Evolutionary conservation across 2,329 filamentous ascomycete genomes (phyloP), one percentile per base, ranked within the genome.

Genomic region (Aspergillus ruber): DNA sequence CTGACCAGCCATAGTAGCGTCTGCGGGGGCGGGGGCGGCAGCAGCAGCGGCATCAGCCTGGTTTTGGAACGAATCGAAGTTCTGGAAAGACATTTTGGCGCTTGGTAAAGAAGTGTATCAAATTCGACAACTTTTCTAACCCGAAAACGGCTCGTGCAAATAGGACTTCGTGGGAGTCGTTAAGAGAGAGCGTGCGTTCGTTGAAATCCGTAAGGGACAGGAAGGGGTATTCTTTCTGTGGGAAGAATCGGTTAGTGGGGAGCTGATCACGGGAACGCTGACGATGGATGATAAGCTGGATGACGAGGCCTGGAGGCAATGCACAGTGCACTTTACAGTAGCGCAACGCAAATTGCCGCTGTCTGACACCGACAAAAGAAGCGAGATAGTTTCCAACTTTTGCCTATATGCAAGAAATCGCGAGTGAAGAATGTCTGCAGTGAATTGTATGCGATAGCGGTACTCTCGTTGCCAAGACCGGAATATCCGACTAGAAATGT

Each of bases 11-110:
- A 83, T 77, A 52, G 76, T 73, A 50, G 74, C 65, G 58, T 75
- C 78, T 54, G 73, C 74, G 56, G 74, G 68, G 57, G 75, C 74
- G 45, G 69, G 64, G 50, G 70, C 62, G 51, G 70, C 66, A 47
- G 70, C 71, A 50, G 73, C 75, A 52, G 76, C 76, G 55, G 73
- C 72, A 46, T 72, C 76, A 66, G 79, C 79, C 66, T 82, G 81
- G 65, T 78, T 78, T 62, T 78, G 79, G 67, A 80, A 83, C 55
- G 77, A 74, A 60, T 84, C 81, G 68, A 81, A 83, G 67, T 81
- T 81, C 53, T 80, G 78, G 73, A 83, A 85, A 65, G 80, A 83
- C 83, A 85, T 85, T 56, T 78, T 66, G 52, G 17, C 17, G 33
- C 17, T 39, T 39, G 15, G 36, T 39, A 20, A 39, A 12, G 36